These are phyloP conservation scores for Incumbomyces lentus DNA, from an alignment of 2,329 filamentous ascomycete species.

Conservation along the genomic window DNA sequence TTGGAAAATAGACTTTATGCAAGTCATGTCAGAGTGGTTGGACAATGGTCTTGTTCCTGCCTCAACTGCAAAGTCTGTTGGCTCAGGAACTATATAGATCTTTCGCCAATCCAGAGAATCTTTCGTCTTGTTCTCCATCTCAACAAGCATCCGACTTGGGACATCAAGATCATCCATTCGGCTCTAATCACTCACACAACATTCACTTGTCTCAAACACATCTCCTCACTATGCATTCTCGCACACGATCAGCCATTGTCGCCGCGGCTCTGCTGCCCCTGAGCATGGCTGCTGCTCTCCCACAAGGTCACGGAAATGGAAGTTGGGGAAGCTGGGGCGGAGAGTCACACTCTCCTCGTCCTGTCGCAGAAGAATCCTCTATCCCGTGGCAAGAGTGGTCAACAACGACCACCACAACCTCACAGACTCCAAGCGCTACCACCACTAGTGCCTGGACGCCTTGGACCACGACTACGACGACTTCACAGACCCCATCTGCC, in stretches of 20 bases:
- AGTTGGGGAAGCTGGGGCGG: background rate
- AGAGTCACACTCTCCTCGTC: background rate
- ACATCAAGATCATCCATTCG: background rate
- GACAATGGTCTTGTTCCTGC: conserved; percentile 6
- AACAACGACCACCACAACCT: background rate
- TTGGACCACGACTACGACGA: conserved; percentile 4
- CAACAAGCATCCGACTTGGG: background rate
- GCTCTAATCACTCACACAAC: background rate
- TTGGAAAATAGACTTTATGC: conserved; percentile 2
- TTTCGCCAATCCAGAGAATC: background rate
- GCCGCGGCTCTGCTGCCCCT: conserved; percentile 5
- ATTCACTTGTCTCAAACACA: background rate
- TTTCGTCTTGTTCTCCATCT: conserved; percentile 1
- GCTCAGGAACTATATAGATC: conserved; percentile 3
- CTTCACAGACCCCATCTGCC: background rate
- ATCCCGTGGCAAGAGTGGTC: conserved; percentile 1
- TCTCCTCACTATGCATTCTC: conserved; percentile 6
- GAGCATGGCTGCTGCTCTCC: conserved; percentile 1
- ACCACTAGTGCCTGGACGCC: background rate
- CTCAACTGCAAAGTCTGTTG: background rate
- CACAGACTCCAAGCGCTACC: background rate
- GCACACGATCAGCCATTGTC: conserved; percentile 3
- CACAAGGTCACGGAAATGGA: background rate
- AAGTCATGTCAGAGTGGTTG: conserved; percentile 1
- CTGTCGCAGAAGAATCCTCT: background rate